Evolutionary conservation across 192 early-diverging fungal genomes (phyloP).

Genomic region (Entomortierella chlamydospora): DNA sequence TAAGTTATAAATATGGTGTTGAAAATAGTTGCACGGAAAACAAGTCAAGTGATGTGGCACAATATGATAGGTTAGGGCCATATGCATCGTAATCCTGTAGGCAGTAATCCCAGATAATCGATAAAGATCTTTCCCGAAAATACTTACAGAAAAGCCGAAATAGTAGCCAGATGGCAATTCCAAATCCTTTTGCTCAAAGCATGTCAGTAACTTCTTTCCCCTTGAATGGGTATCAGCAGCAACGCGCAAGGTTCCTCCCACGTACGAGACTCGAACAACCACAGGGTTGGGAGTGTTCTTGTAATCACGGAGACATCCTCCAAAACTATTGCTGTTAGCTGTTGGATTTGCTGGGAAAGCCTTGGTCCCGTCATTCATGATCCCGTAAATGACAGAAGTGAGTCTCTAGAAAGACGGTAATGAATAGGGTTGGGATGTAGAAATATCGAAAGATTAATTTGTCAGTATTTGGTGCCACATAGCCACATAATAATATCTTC

Average conservation of each 20-base stretch:
- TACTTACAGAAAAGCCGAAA: constrained; percentile 76
- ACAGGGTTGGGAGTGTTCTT: constrained; percentile 69
- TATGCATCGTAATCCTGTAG: too few relatives aligned
- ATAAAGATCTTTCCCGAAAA: not conserved
- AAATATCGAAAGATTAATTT: too few relatives aligned
- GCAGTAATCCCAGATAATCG: too few relatives aligned
- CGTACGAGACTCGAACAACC: constrained; percentile 69
- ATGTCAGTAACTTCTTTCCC: constrained; percentile 66
- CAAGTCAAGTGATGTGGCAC: too few relatives aligned
- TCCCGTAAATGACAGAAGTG: constrained; percentile 67
- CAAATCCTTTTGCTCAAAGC: constrained; percentile 65
- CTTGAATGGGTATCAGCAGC: constrained; percentile 63
- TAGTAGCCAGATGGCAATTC: constrained; percentile 75
- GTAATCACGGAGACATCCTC: constrained; percentile 75
- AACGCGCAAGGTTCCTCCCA: constrained; percentile 63
- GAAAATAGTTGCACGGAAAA: not conserved
- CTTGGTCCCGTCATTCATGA: constrained; percentile 73
- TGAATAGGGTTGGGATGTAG: not conserved
- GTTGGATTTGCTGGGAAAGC: constrained; percentile 37
- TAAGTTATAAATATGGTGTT: constrained; percentile 1
- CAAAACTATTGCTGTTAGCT: constrained; percentile 37
- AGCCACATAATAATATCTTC: too few relatives aligned
- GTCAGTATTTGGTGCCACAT: too few relatives aligned
- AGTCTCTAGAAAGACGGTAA: constrained; percentile 41
- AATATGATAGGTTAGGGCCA: too few relatives aligned